Conservation (phyloP, 2,329 filamentous ascomycete species). For the Cladosporium phlei region DNA sequence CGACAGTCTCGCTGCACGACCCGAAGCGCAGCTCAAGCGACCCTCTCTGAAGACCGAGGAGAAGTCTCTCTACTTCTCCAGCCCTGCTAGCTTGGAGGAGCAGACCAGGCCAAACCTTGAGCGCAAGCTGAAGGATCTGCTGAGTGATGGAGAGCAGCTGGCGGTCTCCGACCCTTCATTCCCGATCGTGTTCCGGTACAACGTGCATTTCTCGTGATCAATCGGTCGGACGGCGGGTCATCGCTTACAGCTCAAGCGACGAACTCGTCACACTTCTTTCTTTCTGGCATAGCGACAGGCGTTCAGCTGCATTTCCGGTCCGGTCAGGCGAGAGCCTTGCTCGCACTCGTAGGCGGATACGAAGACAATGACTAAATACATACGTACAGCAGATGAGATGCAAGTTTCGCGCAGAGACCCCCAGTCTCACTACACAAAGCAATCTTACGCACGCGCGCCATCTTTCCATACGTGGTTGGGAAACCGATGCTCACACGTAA, state of each 20-base stretch:
- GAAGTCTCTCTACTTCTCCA: constrained; percentile 87
- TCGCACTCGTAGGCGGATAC: not conserved
- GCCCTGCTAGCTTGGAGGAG: constrained; percentile 73
- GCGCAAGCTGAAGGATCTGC: constrained; percentile 70
- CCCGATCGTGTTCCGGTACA: constrained; percentile 60
- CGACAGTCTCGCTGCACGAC: constrained; percentile 73
- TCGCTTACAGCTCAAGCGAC: not conserved
- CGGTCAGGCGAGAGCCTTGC: not conserved
- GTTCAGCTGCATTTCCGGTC: not conserved
- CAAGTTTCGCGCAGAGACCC: too few species aligned
- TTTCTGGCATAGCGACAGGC: constrained; percentile 12
- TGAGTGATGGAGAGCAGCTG: constrained; percentile 79
- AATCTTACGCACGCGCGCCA: too few species aligned
- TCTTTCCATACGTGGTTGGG: too few species aligned
- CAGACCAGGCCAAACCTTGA: constrained; percentile 77
- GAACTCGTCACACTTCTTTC: not conserved
- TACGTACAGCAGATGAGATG: too few species aligned
- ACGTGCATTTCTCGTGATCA: constrained; percentile 44
- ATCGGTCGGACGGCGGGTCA: not conserved
- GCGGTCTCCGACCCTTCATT: constrained; percentile 92
- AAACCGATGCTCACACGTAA: too few species aligned
- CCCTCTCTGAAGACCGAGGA: constrained; percentile 76
- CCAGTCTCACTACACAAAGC: too few species aligned
- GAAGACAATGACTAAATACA: not conserved
- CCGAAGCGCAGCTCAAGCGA: constrained; percentile 90